phyloP scores from a whole-genome alignment of 257 asterid genomes.

The Scutellaria baicalensis region DNA sequence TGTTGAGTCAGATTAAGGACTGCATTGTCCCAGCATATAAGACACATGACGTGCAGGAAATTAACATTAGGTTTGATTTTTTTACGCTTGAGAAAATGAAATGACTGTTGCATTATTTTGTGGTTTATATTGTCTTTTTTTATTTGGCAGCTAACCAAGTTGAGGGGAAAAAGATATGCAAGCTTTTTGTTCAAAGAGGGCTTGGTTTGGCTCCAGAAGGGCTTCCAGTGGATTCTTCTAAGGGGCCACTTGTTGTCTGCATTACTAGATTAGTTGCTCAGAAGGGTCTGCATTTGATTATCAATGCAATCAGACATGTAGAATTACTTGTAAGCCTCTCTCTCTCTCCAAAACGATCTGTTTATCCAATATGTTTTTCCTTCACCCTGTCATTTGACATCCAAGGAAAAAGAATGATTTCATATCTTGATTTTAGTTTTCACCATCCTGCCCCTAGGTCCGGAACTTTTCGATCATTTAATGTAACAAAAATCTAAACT shows the following conservation, averaged over 20 bases:
- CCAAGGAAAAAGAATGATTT: neutral
- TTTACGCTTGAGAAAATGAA: neutral
- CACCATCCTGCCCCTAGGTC: neutral
- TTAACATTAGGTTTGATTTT: neutral
- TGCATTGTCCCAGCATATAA: neutral
- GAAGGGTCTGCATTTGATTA: slow-evolving; percentile 87
- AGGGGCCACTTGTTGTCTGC: slow-evolving; percentile 69
- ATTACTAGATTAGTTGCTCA: slow-evolving; percentile 84
- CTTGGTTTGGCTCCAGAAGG: slow-evolving; percentile 62
- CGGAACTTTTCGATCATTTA: neutral
- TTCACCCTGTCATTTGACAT: neutral
- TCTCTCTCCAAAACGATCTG: slow-evolving; percentile 15
- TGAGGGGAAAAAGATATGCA: slow-evolving; percentile 71
- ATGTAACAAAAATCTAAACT: neutral
- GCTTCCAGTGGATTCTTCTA: slow-evolving; percentile 15
- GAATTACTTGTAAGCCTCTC: slow-evolving; percentile 48
- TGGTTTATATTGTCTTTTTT: slow-evolving; percentile 4
- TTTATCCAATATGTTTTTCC: neutral
- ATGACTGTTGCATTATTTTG: neutral
- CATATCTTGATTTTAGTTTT: neutral
- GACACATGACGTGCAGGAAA: neutral
- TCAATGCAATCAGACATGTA: slow-evolving; percentile 54
- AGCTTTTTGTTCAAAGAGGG: slow-evolving; percentile 72
- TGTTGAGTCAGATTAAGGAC: slow-evolving; percentile 7
- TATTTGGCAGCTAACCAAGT: slow-evolving; percentile 38